Conservation (phyloP, 1,139 yeast species). For the Lodderomyces pseudojiufengensis region DNA sequence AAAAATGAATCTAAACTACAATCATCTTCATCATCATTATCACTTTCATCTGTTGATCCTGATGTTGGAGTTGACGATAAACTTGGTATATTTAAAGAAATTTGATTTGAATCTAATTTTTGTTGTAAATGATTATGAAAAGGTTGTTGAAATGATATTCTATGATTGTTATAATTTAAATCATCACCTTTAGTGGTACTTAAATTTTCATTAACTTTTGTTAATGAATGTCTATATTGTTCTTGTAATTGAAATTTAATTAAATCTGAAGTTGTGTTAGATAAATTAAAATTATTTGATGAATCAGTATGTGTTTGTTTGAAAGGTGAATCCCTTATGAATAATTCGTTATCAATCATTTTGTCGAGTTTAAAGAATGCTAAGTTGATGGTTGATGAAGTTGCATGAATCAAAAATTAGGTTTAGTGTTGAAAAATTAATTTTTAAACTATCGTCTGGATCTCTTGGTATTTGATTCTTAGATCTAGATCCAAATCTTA, state of each 20-base stretch:
- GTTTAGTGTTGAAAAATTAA: no score
- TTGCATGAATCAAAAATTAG: no score
- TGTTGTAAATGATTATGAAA: constrained; percentile 37
- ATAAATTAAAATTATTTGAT: constrained; percentile 23
- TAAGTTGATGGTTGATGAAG: no score
- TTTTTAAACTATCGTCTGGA: no score
- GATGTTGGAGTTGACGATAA: constrained; percentile 18
- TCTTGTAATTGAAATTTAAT: constrained; percentile 46
- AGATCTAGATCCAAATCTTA: no score
- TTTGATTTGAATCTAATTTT: constrained; percentile 29
- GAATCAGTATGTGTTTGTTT: constrained; percentile 29
- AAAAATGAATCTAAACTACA: constrained; percentile 19
- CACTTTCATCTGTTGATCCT: constrained; percentile 3
- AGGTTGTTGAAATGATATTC: constrained; percentile 23
- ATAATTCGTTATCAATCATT: constrained; percentile 35
- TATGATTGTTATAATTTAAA: neutral
- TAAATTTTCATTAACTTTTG: constrained; percentile 1
- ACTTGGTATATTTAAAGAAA: constrained; percentile 19
- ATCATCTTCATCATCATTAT: constrained; percentile 15
- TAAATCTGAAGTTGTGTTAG: constrained; percentile 41
- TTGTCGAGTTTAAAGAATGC: no score
- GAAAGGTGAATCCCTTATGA: constrained; percentile 38
- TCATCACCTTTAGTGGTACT: neutral
- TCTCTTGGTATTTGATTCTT: no score
- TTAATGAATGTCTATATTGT: constrained; percentile 30